phyloP scores from a whole-genome alignment of 208 protist genomes.

The Endotrypanum monterogeii region DNA sequence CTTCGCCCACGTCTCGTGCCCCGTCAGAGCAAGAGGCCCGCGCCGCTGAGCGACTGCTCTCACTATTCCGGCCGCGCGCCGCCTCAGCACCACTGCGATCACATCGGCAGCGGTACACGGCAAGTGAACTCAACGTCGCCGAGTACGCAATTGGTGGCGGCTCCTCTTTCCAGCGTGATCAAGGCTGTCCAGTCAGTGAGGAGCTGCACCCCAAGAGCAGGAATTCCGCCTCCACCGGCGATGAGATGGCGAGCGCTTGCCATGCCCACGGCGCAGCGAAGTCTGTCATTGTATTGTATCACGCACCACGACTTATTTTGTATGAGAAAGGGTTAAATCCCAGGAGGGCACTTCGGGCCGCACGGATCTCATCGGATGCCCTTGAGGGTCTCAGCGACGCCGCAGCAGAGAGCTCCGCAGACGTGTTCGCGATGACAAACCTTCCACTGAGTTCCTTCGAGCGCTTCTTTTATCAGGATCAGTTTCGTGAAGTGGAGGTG shows the following conservation, averaged over 20 bases:
- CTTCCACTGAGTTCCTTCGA: slow-evolving; percentile 50
- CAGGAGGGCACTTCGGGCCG: slow-evolving; percentile 16
- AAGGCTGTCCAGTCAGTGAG: background rate
- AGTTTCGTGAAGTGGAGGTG: slow-evolving; percentile 27
- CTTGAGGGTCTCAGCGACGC: slow-evolving; percentile 26
- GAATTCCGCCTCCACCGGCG: slow-evolving; percentile 9
- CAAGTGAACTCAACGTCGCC: background rate
- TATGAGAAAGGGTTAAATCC: slow-evolving; percentile 32
- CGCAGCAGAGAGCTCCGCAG: slow-evolving; percentile 41
- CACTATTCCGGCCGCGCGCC: slow-evolving; percentile 35
- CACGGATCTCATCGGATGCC: slow-evolving; percentile 29
- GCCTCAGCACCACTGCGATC: slow-evolving; percentile 35
- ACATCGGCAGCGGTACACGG: slow-evolving; percentile 10
- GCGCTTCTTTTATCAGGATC: slow-evolving; percentile 56
- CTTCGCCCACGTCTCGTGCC: background rate
- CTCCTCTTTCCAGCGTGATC: background rate
- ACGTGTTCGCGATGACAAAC: slow-evolving; percentile 35
- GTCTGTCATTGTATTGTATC: slow-evolving; percentile 50
- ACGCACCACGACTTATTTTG: slow-evolving; percentile 59
- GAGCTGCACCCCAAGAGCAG: slow-evolving; percentile 2
- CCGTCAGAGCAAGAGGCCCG: slow-evolving; percentile 18
- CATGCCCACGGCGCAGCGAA: slow-evolving; percentile 10
- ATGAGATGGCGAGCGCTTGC: slow-evolving; percentile 28
- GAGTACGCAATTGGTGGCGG: background rate
- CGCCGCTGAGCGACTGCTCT: slow-evolving; percentile 26